Base-by-base conservation (phyloP, 1,139 yeast species). In the Arxiozyma slooffiae region DNA sequence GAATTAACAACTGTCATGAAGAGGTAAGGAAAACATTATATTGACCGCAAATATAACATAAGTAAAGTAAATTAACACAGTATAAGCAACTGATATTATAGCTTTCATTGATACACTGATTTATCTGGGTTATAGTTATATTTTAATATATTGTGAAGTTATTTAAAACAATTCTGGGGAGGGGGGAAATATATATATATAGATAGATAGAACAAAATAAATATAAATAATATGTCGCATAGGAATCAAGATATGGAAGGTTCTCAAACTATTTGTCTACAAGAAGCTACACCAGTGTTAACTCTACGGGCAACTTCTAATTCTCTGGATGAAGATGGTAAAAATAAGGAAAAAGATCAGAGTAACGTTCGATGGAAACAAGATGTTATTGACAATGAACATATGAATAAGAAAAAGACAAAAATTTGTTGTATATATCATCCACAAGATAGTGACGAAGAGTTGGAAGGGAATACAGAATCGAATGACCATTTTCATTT, bases 381-480 rank as follows among this genome's bases (percentile, higher is more conserved):
- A 44, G 95, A 82, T 48, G 92, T 88, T 4, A 74, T 90, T 6
- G 97, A 90, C 67, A 90, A 90, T 63, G 98, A 90, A 67, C 71
- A 85, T 64, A 74, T 92, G 85, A 78, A 83, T 62, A 85, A 79
- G 71, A 90, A 90, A 71, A 89, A 88, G 66, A 79, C 95, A 20
- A 92, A 90, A 67, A 83, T 90, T n/a, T 92, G 98, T 65, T 90
- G 98, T 60, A 90, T 92, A 22, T 92, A 84, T 70, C 96, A 88
- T 62, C 96, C 96, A 2, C 84, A 82, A 48, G 73, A 80, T 37
- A 84, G 80, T 58, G 84, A 82, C 60, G 92, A 80, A 38, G 86
- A 80, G 17, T 14, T 18, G 23, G 73, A 80, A 37, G 84, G 80
- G 57, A 38, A 34, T 17, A 83, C 82, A 60, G 92, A 80, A 38